These are phyloP conservation scores for Alternaria novae-zelandiae DNA, from an alignment of 2,329 filamentous ascomycete species.

Conservation along the genomic window DNA sequence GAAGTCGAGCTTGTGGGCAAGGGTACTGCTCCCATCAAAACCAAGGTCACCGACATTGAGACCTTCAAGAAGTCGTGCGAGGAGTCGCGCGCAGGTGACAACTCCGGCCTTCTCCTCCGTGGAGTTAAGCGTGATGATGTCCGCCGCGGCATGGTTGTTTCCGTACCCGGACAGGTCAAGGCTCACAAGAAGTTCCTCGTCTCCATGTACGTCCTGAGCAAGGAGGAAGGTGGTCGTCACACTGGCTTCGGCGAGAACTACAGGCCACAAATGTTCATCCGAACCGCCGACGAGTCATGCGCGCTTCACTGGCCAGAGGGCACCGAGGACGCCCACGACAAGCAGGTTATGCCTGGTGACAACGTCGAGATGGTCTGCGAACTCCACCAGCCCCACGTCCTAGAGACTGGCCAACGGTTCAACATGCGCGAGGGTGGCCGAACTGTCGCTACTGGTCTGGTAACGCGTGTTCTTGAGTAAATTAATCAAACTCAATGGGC, in stretches of 20 bases:
- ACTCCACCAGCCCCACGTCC: conserved; percentile 82
- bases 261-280: conserved; percentile 93
- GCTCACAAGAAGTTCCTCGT: conserved; percentile 90
- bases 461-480: conserved; percentile 48
- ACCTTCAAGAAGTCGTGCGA: conserved; percentile 99
- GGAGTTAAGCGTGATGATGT: conserved; percentile 96
- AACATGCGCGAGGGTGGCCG: conserved; percentile 97
- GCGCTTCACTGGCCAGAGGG: conserved; percentile 87
- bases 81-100: conserved; percentile 94
- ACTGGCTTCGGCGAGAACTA: conserved; percentile 97
- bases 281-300: conserved; percentile 80
- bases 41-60: conserved; percentile 99
- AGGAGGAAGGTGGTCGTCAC: conserved; percentile 97
- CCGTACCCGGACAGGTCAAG: conserved; percentile 81
- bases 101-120: conserved; percentile 95
- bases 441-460: conserved; percentile 49
- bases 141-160: conserved; percentile 91
- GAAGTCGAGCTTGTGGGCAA: conserved; percentile 96
- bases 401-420: conserved; percentile 93
- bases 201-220: conserved; percentile 95
- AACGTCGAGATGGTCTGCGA: conserved; percentile 97
- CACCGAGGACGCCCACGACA: conserved; percentile 71
- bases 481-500: neutral
- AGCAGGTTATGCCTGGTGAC: conserved; percentile 97
- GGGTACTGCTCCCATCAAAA: conserved; percentile 82